Evolutionary conservation across 108 stramenopile species (phyloP).

Genomic region (Cyclotella atomus): DNA sequence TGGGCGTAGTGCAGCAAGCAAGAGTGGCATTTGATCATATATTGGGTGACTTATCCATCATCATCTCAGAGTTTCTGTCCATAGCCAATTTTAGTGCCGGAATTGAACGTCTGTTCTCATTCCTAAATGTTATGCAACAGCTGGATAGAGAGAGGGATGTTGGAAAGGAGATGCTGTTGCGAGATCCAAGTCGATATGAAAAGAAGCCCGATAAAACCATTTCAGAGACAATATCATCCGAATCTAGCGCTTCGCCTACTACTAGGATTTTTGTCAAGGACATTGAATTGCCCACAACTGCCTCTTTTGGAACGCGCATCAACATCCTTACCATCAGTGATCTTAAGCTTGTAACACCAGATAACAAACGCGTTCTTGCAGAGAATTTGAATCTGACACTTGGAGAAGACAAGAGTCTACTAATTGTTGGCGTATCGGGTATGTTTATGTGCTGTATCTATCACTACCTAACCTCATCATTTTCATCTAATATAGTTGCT

Average conservation of each 20-base stretch:
- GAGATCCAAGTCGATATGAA: conserved; percentile 9
- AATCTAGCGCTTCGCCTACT: conserved; percentile 10
- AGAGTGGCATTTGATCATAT: conserved; percentile 85
- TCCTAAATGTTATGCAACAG: conserved; percentile 54
- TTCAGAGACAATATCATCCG: background rate
- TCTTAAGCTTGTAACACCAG: conserved; percentile 59
- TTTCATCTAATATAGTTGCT: too few species aligned
- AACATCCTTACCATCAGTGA: conserved; percentile 46
- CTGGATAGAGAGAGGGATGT: conserved; percentile 28
- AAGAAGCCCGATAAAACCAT: background rate
- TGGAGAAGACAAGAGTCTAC: conserved; percentile 50
- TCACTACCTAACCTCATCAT: too few species aligned
- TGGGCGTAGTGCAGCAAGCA: conserved; percentile 59
- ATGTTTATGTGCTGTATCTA: too few species aligned
- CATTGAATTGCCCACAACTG: background rate
- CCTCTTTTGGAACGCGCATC: background rate
- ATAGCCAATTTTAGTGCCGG: conserved; percentile 64
- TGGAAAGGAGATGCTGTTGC: conserved; percentile 12
- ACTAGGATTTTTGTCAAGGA: conserved; percentile 10
- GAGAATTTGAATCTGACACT: conserved; percentile 55
- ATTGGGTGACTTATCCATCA: conserved; percentile 77
- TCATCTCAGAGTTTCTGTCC: conserved; percentile 73
- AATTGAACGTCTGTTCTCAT: conserved; percentile 62
- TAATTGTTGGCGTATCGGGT: conserved; percentile 75
- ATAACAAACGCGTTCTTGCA: conserved; percentile 54